phyloP scores from a whole-genome alignment of 441 rosid species.

The Hypseocharis bilobata region DNA sequence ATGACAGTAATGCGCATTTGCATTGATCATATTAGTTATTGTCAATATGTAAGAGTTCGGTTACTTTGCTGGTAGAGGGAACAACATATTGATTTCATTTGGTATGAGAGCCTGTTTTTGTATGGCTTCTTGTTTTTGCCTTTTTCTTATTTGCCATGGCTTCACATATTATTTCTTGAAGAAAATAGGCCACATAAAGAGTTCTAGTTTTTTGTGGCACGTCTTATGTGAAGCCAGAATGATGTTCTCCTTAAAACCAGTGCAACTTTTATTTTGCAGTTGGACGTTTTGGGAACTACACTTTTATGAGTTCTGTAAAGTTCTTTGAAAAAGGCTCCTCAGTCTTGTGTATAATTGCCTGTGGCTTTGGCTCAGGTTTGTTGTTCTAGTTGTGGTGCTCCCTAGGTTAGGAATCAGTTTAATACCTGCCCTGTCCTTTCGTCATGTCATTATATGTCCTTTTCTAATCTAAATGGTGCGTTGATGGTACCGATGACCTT shows the following conservation, averaged over 20 bases:
- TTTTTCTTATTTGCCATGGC: background rate
- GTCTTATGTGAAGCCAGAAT: slow-evolving; percentile 12
- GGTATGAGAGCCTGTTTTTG: background rate
- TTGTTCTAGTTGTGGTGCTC: too few relatives aligned
- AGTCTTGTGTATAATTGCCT: background rate
- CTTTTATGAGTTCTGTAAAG: background rate
- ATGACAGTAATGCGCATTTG: background rate
- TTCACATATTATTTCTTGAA: background rate
- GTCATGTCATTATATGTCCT: background rate
- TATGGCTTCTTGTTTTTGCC: background rate
- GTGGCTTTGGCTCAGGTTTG: background rate
- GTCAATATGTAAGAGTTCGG: background rate
- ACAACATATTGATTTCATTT: background rate
- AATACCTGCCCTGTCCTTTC: background rate
- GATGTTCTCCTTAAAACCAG: slow-evolving; percentile 16
- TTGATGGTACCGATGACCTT: too few relatives aligned
- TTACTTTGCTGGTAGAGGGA: background rate
- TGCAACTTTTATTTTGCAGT: slow-evolving; percentile 11
- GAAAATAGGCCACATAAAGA: background rate
- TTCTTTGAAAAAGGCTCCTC: background rate
- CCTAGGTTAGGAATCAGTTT: background rate
- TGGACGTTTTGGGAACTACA: slow-evolving; percentile 20
- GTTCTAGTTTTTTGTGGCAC: background rate
- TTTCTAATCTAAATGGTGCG: background rate
- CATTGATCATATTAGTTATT: background rate